Base-by-base conservation (phyloP, 2,329 filamentous ascomycete species). In the Calonectria pseudoreteaudii region DNA sequence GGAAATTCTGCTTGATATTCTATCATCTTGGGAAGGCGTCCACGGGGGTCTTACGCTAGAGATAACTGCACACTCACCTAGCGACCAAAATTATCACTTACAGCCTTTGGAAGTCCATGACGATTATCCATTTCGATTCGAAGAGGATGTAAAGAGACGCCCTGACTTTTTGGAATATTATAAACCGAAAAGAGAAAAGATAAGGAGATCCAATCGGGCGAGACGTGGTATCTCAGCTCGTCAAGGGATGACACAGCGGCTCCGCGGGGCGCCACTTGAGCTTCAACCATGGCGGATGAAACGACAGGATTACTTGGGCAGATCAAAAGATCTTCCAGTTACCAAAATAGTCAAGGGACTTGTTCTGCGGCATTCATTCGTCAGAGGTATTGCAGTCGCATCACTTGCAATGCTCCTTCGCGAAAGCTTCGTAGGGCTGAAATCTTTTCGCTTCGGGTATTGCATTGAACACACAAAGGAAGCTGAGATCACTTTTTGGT, bases 271-370 rank as follows among this genome's bases (percentile, higher is more conserved):
- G 8, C 75, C 75, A 23, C 56, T 75, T 8, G 38, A 72, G 6
- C 16, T 76, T 18, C 68, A 34, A 50, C 58, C 38, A 38, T 18
- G 60, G 20, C 4, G 13, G n/a, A 65, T 2, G 10, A 41, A 64
- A 68, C 66, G n/a, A 18, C 62, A 0, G 26, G n/a, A n/a, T n/a
- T n/a, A 31, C 9, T 31, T 31, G 30, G 4, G 30, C 4, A 31
- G 9, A 31, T 31, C n/a, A n/a, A n/a, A 31, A 4, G 30, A 31
- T 31, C 36, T n/a, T 69, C 66, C 3, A 58, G n/a, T n/a, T n/a
- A n/a, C n/a, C n/a, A n/a, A n/a, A n/a, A n/a, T 76, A 13, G 66
- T 75, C 23, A 74, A 60, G 16, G 69, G 64, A 1, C 38, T 76
- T 38, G 28, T 60, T 30, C 49, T 75, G 11, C 74, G 74, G 7